phyloP scores from a whole-genome alignment of 2,329 filamentous ascomycete species.

The Diaporthe sp. region DNA sequence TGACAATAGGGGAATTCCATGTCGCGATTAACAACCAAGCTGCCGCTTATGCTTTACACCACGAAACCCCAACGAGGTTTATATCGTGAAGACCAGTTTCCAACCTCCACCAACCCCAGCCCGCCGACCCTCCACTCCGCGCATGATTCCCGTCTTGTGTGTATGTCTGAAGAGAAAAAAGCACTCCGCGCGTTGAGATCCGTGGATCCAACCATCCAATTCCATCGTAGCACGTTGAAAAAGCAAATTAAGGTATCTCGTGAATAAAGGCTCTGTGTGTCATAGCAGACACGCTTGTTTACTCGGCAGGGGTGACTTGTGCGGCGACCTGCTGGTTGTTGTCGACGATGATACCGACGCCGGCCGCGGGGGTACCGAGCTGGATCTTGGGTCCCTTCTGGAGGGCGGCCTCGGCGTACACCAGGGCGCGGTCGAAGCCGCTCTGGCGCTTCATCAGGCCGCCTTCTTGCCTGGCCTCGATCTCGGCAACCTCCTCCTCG shows the following conservation, averaged over 20 bases:
- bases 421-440: conserved; percentile 53
- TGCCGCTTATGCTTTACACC: conserved; percentile 22
- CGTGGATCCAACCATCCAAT: not conserved
- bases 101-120: not conserved
- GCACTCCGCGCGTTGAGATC: not conserved
- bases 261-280: not conserved
- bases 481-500: not conserved
- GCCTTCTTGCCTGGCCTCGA: conserved; percentile 27
- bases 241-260: conserved; percentile 13
- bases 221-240: conserved; percentile 10
- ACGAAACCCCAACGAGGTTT: not conserved
- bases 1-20: conserved; percentile 6
- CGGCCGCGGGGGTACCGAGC: conserved; percentile 52
- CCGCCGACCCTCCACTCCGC: conserved; percentile 12
- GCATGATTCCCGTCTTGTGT: conserved; percentile 13
- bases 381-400: conserved; percentile 51
- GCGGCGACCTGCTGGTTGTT: conserved; percentile 42
- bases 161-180: not conserved
- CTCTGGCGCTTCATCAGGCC: conserved; percentile 48
- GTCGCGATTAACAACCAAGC: conserved; percentile 23
- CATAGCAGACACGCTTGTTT: not conserved
- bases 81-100: conserved; percentile 1
- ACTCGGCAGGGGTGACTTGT: conserved; percentile 4
- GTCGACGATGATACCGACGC: conserved; percentile 53
- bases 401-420: conserved; percentile 51